Evolutionary conservation across 306 rosid genomes (phyloP), one percentile per base, ranked within the genome.

Genomic region (Alnus glutinosa): DNA sequence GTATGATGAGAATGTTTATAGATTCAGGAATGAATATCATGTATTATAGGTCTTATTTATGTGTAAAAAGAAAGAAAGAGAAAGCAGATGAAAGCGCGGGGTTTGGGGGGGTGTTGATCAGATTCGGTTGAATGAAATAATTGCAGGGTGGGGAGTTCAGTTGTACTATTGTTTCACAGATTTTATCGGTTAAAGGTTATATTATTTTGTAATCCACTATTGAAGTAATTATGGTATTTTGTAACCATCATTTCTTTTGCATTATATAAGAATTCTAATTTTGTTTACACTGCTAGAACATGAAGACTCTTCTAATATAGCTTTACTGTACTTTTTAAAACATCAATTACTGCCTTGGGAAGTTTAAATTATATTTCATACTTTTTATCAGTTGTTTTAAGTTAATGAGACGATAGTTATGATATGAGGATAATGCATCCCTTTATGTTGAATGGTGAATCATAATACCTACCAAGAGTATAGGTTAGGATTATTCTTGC

Each of bases 41-140:
- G 80, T 74, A 85, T 67, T 50, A 61, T 63, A 47, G 14, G 75
- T 79, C 84, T 28, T 86, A 79, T 80, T 79, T 76, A 67, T 70
- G 72, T 57, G 55, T 18, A 74, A 36, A 73, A 44, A 16, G 39
- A 46, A 36, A 14, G 71, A 70, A 59, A 71, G 80, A 71, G 58
- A 78, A 10, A 55, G 57, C 42, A 69, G 76, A 64, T 63, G 68
- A 46, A 74, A 46, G 14, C 15, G 63, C 67, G 59, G 55, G 71
- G 68, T 47, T 5, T 48, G 70, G 70, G 75, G 39, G 49, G 52
- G 71, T 63, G 69, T 67, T 79, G 57, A 76, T 78, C 30, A 62
- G 74, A 75, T 70, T 83, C 62, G 75, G 74, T 66, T 81, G 74
- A 72, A 64, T 78, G 62, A 50, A 77, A 75, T 80, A 19, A 82